Percentiles rank a stretch among this genome's conserved stretches.
Evolutionary conservation across 805 yeast species (phyloP).

Genomic region (Candida suzukii): DNA sequence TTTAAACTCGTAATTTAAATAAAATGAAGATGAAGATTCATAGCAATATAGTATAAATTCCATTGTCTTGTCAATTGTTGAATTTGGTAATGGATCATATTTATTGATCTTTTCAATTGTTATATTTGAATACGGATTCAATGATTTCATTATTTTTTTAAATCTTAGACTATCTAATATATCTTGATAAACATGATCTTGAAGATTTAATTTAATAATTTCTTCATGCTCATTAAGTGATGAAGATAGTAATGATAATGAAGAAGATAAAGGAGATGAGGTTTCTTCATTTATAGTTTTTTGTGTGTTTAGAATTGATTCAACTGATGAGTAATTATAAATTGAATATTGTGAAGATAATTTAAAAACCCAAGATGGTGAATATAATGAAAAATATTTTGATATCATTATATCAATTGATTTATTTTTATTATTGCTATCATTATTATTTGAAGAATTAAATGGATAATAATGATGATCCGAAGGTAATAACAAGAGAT

Average conservation of each 20-base stretch:
- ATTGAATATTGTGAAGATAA: conserved; percentile 10
- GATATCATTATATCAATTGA: conserved; percentile 7
- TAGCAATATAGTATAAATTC: not conserved
- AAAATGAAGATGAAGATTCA: not conserved
- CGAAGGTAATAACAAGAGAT: not conserved
- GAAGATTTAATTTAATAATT: not conserved
- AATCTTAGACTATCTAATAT: conserved; percentile 7
- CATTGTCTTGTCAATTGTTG: not conserved
- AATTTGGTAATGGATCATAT: not conserved
- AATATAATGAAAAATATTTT: conserved; percentile 7
- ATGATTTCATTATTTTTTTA: conserved; percentile 3
- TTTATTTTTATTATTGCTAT: no score
- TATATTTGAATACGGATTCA: conserved; percentile 4
- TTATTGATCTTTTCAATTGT: not conserved
- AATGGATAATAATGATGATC: not conserved
- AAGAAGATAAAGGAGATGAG: no score
- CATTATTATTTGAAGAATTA: not conserved
- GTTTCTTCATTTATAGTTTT: no score
- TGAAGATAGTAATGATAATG: no score
- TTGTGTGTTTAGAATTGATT: not conserved
- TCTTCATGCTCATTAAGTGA: no score
- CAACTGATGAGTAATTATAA: not conserved
- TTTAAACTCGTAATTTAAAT: not conserved
- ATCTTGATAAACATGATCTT: conserved; percentile 3
- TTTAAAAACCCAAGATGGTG: not conserved